phyloP scores from a whole-genome alignment of 1,284 basidiomycete genomes.

The Ceratorhiza oryzae-sativae region DNA sequence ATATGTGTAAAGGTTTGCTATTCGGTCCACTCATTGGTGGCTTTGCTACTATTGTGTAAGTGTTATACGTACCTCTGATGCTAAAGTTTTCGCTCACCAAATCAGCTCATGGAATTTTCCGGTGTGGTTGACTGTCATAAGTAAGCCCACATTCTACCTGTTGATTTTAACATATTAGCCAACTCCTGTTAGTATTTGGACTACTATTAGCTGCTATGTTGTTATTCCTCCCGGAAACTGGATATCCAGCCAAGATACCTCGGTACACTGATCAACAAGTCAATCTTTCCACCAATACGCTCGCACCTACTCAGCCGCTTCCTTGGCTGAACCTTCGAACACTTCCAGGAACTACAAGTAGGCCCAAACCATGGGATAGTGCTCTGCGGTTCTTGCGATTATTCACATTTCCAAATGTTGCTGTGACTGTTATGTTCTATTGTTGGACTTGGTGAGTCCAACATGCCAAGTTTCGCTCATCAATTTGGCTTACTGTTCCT shows the following conservation, averaged over 20 bases:
- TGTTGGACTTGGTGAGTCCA: constrained; percentile 43
- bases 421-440: constrained; percentile 42
- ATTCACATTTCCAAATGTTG: constrained; percentile 43
- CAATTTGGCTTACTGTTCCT: constrained; percentile 3
- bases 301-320: background rate
- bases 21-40: constrained; percentile 44
- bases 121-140: constrained; percentile 34
- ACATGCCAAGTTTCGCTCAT: background rate
- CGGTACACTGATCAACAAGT: constrained; percentile 4
- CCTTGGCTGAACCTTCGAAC: constrained; percentile 42
- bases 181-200: constrained; percentile 39
- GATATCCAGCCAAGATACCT: constrained; percentile 25
- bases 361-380: constrained; percentile 41
- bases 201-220: constrained; percentile 40
- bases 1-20: constrained; percentile 37
- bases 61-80: background rate
- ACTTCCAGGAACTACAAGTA: constrained; percentile 26
- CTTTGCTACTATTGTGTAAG: constrained; percentile 42
- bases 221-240: constrained; percentile 43
- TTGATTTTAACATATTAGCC: background rate
- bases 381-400: constrained; percentile 39
- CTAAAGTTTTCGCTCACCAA: background rate
- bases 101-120: constrained; percentile 33
- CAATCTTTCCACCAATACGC: background rate
- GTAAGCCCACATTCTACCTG: background rate